phyloP scores from a whole-genome alignment of 345 rosid genomes.

The Trapa incisa region DNA sequence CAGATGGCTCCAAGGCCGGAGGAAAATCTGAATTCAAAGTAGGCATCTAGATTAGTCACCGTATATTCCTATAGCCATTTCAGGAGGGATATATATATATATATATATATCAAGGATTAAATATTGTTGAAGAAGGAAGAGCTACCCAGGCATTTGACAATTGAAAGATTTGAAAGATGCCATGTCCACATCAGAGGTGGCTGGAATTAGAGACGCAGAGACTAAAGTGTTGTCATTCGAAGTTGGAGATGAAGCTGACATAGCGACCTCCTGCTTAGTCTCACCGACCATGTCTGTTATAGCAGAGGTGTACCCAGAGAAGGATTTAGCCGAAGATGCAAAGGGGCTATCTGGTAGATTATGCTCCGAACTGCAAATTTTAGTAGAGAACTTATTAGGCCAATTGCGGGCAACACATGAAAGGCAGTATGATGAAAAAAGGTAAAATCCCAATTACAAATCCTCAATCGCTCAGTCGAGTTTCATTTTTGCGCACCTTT shows the following conservation, averaged over 20 bases:
- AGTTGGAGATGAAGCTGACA: constrained; percentile 16
- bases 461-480: background rate
- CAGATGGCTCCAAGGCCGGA: constrained; percentile 50
- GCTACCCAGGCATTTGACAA: constrained; percentile 70
- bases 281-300: constrained; percentile 16
- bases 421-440: background rate
- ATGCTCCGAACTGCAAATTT: constrained; percentile 42
- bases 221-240: constrained; percentile 25
- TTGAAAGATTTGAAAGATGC: constrained; percentile 57
- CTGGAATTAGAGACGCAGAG: constrained; percentile 21
- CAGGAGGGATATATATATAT: background rate
- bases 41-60: background rate
- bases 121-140: background rate
- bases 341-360: constrained; percentile 67
- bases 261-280: constrained; percentile 24
- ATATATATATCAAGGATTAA: background rate
- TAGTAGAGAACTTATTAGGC: background rate
- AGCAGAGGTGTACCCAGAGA: constrained; percentile 22
- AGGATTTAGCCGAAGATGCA: constrained; percentile 37
- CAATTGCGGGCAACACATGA: background rate
- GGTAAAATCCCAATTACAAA: background rate
- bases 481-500: constrained; percentile 18
- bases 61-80: no score
- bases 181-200: constrained; percentile 34
- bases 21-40: constrained; percentile 33